Evolutionary conservation across 2,329 filamentous ascomycete genomes (phyloP).

Genomic region (Xenoacremonium recifei): DNA sequence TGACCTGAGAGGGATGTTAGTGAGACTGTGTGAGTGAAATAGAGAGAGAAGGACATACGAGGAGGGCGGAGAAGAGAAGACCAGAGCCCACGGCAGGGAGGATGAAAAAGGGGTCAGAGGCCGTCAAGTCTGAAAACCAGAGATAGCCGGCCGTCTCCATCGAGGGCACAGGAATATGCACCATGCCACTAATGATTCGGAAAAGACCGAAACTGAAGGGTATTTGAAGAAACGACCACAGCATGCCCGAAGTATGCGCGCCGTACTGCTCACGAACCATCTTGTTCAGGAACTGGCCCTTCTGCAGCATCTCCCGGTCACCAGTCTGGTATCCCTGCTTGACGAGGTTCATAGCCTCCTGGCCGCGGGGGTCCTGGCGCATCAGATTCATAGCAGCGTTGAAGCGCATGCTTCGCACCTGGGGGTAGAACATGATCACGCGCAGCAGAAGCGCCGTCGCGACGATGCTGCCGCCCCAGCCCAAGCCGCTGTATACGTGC

Average conservation of each 20-base stretch:
- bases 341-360: constrained; percentile 48
- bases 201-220: constrained; percentile 81
- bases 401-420: constrained; percentile 33
- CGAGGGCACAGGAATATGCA: constrained; percentile 74
- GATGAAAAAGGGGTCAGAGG: constrained; percentile 73
- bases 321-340: constrained; percentile 37
- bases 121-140: constrained; percentile 79
- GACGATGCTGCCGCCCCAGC: constrained; percentile 80
- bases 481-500: constrained; percentile 71
- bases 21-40: background rate
- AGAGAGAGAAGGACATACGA: constrained; percentile 32
- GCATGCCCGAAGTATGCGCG: constrained; percentile 31
- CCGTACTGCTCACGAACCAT: constrained; percentile 37
- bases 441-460: constrained; percentile 65
- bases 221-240: constrained; percentile 44
- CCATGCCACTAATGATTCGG: constrained; percentile 72
- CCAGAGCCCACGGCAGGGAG: constrained; percentile 63
- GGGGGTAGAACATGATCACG: constrained; percentile 62
- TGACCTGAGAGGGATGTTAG: constrained; percentile 31
- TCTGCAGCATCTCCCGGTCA: constrained; percentile 43
- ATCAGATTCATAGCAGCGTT: constrained; percentile 60
- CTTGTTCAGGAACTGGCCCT: constrained; percentile 33
- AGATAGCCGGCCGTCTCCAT: constrained; percentile 67
- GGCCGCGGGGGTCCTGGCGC: constrained; percentile 52
- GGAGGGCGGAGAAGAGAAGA: constrained; percentile 57